Evolutionary conservation across 164 flowering plant genomes (phyloP), one percentile per base, ranked within the genome.

Genomic region (Berberis vulgaris): DNA sequence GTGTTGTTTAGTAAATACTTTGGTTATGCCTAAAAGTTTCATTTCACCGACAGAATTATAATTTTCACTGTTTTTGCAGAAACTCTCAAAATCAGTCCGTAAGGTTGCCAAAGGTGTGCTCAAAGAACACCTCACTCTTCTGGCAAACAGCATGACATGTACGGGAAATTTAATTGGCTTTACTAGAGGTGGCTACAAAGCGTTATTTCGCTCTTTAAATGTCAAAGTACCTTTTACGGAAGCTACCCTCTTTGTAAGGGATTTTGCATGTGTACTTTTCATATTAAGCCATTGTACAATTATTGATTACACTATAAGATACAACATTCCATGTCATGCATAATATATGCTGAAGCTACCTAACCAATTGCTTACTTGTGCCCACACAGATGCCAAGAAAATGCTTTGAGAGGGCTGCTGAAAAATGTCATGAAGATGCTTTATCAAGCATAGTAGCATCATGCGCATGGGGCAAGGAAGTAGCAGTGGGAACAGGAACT

Each of bases 401-500:
- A 76, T 88, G 96, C 67, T 95, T 95, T 74, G 99, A 91, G 78
- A 85, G 74, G 72, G 92, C 99, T 62, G 90, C 99, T 64, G 96
- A 86, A 67, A 91, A 86, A 75, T 78, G 90, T 63, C 86, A 88
- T 72, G 45, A 44, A 7, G 99, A 95, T 77, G 69, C 87, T 12
- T 72, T 95, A 43, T 75, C 89, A 4, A 86, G 97, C 72, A 74
- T 86, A 8, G 96, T 95, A 60, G 99, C 85, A 13, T 84, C 99
- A 45, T 91, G 97, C 76, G 84, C 97, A 5, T 95, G 97, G 97
- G 97, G 99, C 9, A 89, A 85, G 71, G 88, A 77, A 72, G 97
- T 86, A 1, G 77, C 94, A 42, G 81, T 95, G 64, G 99, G 97
- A 39, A 91, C 96, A 54, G 99, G 99, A 43, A 67, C 96, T 52